phyloP scores from a whole-genome alignment of 2,329 filamentous ascomycete species.

The Albifimbria verrucaria region DNA sequence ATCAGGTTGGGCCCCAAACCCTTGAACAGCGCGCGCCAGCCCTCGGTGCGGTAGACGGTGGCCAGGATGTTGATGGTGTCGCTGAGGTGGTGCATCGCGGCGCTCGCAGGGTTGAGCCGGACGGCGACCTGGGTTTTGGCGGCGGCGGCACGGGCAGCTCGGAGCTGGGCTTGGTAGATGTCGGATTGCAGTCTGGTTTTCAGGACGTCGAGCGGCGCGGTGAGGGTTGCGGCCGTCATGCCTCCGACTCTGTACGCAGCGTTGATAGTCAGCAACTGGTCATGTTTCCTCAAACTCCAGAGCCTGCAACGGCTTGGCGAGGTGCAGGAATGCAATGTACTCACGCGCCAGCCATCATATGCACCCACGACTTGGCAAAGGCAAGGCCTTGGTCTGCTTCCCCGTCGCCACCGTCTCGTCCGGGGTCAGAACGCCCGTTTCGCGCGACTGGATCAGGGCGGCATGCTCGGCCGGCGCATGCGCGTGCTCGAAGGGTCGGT shows the following conservation, averaged over 20 bases:
- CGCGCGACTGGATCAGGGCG: constrained; percentile 56
- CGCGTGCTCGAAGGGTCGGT: constrained; percentile 26
- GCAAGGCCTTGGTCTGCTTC: constrained; percentile 36
- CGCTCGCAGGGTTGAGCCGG: constrained; percentile 59
- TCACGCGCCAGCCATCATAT: constrained; percentile 88
- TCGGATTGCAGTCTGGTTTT: constrained; percentile 93
- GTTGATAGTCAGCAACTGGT: constrained; percentile 10
- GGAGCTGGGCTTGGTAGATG: constrained; percentile 85
- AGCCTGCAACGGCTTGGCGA: no score
- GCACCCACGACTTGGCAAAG: constrained; percentile 79
- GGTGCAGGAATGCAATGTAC: constrained; percentile 27
- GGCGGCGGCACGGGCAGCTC: constrained; percentile 61
- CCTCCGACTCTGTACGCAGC: constrained; percentile 65
- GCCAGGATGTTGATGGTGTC: constrained; percentile 86
- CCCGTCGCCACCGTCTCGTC: constrained; percentile 28
- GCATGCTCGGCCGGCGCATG: constrained; percentile 28
- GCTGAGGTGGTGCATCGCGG: constrained; percentile 68
- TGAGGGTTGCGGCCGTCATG: constrained; percentile 90
- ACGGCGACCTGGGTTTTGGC: constrained; percentile 37
- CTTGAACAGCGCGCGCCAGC: constrained; percentile 86
- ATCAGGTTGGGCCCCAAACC: constrained; percentile 87
- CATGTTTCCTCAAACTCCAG: background rate
- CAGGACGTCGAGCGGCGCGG: constrained; percentile 87
- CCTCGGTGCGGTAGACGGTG: constrained; percentile 77
- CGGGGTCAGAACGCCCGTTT: constrained; percentile 55